phyloP scores from a whole-genome alignment of 768 basidiomycete species.

The Leccinum aurantiacum region DNA sequence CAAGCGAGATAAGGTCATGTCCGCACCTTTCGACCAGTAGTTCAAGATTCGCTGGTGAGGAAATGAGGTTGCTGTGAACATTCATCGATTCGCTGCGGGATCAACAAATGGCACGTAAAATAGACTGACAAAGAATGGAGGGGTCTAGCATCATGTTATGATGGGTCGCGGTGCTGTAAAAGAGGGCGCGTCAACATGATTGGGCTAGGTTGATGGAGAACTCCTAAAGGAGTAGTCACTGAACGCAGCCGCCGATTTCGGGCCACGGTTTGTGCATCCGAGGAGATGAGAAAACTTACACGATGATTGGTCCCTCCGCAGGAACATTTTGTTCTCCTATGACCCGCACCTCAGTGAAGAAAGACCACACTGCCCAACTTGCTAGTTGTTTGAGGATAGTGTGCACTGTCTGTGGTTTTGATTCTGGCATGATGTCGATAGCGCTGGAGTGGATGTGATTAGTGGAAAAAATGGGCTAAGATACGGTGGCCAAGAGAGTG shows the following conservation, averaged over 20 bases:
- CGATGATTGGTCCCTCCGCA: slow-evolving; percentile 82
- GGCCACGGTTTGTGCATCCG: slow-evolving; percentile 1
- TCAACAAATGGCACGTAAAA: slow-evolving; percentile 14
- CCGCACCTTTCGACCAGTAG: slow-evolving; percentile 89
- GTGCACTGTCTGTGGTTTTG: slow-evolving; percentile 53
- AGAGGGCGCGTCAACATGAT: slow-evolving; percentile 15
- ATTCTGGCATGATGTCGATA: slow-evolving; percentile 27
- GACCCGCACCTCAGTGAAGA: slow-evolving; percentile 86
- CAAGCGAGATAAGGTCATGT: slow-evolving; percentile 12
- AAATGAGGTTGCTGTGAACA: slow-evolving; percentile 67
- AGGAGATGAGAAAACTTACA: slow-evolving; percentile 52
- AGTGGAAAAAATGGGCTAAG: slow-evolving; percentile 11
- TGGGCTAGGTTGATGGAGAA: neutral
- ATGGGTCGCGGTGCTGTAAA: slow-evolving; percentile 73
- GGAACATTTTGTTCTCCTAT: slow-evolving; percentile 90
- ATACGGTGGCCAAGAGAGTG: slow-evolving; percentile 1
- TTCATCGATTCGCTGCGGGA: slow-evolving; percentile 19
- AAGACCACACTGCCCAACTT: slow-evolving; percentile 72
- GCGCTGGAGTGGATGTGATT: slow-evolving; percentile 7
- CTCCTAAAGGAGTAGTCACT: neutral
- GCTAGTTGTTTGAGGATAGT: slow-evolving; percentile 70
- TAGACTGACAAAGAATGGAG: slow-evolving; percentile 67
- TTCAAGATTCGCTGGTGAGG: slow-evolving; percentile 81
- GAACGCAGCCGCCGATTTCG: slow-evolving; percentile 4
- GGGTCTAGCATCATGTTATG: slow-evolving; percentile 97